Evolutionary conservation across 441 rosid genomes (phyloP).

Genomic region (Daphne laureola): DNA sequence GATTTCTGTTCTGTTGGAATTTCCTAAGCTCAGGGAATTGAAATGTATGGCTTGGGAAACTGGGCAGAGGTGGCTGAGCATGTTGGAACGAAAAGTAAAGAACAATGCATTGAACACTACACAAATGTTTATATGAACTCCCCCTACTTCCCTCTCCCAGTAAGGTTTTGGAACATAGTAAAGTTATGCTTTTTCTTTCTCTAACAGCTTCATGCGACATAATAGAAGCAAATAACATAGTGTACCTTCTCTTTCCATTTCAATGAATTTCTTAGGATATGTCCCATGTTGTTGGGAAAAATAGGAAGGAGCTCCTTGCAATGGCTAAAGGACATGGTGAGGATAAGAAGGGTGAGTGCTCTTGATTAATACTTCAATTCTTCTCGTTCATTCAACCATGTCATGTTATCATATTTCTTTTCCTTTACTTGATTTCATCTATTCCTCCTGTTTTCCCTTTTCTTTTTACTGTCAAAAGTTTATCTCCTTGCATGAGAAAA

Average conservation of each 20-base stretch:
- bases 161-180: constrained; percentile 24
- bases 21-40: constrained; percentile 61
- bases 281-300: constrained; percentile 94
- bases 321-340: constrained; percentile 86
- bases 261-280: constrained; percentile 36
- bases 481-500: not conserved
- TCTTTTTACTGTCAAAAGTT: not conserved
- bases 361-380: not conserved
- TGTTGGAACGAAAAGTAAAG: constrained; percentile 94
- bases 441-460: not conserved
- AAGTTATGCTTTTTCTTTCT: constrained; percentile 1
- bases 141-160: constrained; percentile 87
- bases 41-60: constrained; percentile 95
- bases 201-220: too few relatives aligned
- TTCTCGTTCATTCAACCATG: not conserved
- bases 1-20: constrained; percentile 2
- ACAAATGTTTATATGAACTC: constrained; percentile 67
- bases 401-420: not conserved
- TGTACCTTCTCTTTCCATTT: constrained; percentile 8
- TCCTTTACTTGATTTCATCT: not conserved
- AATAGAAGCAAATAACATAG: constrained; percentile 3
- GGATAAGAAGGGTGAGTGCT: constrained; percentile 70
- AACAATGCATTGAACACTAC: constrained; percentile 80
- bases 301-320: constrained; percentile 90
- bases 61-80: constrained; percentile 97